A percentile compares a stretch with the other conserved stretches of the same genome.
phyloP scores from a whole-genome alignment of 1,284 basidiomycete genomes.

The Pseudozyma sp. region DNA sequence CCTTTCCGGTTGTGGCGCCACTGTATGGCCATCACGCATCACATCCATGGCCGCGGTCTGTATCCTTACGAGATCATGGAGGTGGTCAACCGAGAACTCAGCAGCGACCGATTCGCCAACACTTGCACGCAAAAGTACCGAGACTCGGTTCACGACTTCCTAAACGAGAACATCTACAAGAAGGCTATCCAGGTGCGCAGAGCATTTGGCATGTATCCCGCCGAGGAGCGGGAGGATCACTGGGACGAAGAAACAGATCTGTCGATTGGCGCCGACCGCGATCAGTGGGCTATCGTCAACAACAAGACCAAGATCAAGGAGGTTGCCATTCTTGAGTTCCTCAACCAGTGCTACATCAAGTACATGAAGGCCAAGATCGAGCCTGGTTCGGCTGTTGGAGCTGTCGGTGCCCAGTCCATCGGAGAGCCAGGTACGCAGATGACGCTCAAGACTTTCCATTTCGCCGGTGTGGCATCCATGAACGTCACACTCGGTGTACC shows the following conservation, averaged over 20 bases:
- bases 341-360: conserved; percentile 86
- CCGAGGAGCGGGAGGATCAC: conserved; percentile 79
- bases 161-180: conserved; percentile 78
- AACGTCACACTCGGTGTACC: conserved; percentile 99
- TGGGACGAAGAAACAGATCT: conserved; percentile 84
- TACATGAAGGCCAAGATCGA: conserved; percentile 68
- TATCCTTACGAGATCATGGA: conserved; percentile 89
- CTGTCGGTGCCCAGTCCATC: conserved; percentile 98
- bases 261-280: conserved; percentile 79
- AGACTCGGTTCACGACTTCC: conserved; percentile 80
- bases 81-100: conserved; percentile 77
- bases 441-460: conserved; percentile 99
- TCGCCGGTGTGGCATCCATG: conserved; percentile 99
- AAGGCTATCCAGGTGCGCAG: conserved; percentile 79
- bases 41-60: conserved; percentile 73
- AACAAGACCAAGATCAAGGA: conserved; percentile 92
- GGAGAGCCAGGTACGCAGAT: conserved; percentile 99
- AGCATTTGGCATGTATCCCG: conserved; percentile 85
- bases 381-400: conserved; percentile 81
- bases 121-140: conserved; percentile 78
- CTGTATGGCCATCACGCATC: conserved; percentile 76
- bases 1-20: conserved; percentile 83
- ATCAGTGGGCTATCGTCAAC: conserved; percentile 75
- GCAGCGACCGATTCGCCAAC: conserved; percentile 73
- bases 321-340: conserved; percentile 81